These are phyloP conservation scores for Aspergillus tanneri DNA, from an alignment of 2,329 filamentous ascomycete genomes.

Conservation along the genomic window DNA sequence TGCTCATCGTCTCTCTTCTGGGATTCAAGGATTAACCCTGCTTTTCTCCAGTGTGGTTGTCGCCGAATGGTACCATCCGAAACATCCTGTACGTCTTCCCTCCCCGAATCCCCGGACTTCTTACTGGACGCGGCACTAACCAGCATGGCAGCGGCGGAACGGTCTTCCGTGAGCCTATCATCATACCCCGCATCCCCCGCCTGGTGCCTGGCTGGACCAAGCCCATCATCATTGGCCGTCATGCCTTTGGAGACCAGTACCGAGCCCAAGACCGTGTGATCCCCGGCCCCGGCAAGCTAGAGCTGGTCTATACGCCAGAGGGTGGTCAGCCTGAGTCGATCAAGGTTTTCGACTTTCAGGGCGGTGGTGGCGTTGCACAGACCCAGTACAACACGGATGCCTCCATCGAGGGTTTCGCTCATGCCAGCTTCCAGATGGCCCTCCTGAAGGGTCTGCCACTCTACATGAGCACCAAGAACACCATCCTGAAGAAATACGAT, in stretches of 20 bases:
- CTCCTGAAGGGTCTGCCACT: slow-evolving; percentile 83
- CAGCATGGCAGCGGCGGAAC: slow-evolving; percentile 67
- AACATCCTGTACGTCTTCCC: slow-evolving; percentile 57
- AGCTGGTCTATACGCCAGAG: slow-evolving; percentile 89
- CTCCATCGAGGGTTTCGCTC: slow-evolving; percentile 90
- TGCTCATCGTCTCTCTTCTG: slow-evolving; percentile 8
- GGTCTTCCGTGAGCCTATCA: slow-evolving; percentile 98
- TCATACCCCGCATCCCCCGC: slow-evolving; percentile 88
- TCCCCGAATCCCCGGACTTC: neutral
- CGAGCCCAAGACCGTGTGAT: slow-evolving; percentile 89
- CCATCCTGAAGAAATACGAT: slow-evolving; percentile 98
- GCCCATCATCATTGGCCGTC: slow-evolving; percentile 97
- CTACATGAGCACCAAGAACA: slow-evolving; percentile 99
- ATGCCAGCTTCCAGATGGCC: slow-evolving; percentile 94
- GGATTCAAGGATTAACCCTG: slow-evolving; percentile 9
- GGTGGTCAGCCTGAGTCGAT: slow-evolving; percentile 78
- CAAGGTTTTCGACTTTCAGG: slow-evolving; percentile 80
- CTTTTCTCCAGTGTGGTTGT: slow-evolving; percentile 77
- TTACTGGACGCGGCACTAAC: slow-evolving; percentile 16
- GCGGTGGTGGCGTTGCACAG: slow-evolving; percentile 81
- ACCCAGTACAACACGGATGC: slow-evolving; percentile 99
- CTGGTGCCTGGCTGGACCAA: slow-evolving; percentile 97
- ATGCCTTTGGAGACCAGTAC: slow-evolving; percentile 98
- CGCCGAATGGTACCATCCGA: slow-evolving; percentile 84
- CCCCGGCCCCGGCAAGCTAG: slow-evolving; percentile 78